phyloP scores from a whole-genome alignment of 805 yeast genomes.

The Hemisphaericaspora nanyangensis region DNA sequence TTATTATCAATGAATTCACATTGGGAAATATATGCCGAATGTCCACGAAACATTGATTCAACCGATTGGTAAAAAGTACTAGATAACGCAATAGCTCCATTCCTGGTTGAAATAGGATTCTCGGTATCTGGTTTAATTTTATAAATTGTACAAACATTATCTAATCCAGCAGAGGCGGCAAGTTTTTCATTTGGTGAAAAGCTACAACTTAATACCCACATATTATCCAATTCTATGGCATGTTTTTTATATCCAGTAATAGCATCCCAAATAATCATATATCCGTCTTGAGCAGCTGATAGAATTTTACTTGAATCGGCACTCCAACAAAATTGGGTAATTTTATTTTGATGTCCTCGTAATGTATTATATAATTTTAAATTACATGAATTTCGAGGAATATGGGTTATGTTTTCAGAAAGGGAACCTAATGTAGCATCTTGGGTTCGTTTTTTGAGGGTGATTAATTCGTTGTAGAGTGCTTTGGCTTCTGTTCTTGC shows the following conservation, averaged over 20 bases:
- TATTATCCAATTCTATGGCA: slow-evolving; percentile 69
- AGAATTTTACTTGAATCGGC: slow-evolving; percentile 55
- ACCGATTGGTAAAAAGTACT: slow-evolving; percentile 25
- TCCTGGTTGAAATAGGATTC: slow-evolving; percentile 3
- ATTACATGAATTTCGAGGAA: slow-evolving; percentile 22
- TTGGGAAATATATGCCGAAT: slow-evolving; percentile 76
- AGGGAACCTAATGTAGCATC: slow-evolving; percentile 45
- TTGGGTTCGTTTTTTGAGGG: slow-evolving; percentile 36
- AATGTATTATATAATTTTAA: slow-evolving; percentile 37
- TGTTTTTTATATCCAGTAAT: slow-evolving; percentile 64
- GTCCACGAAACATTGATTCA: slow-evolving; percentile 66
- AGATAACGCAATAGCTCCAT: slow-evolving; percentile 8
- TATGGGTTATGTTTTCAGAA: slow-evolving; percentile 27
- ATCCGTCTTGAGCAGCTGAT: slow-evolving; percentile 85
- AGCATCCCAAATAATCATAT: slow-evolving; percentile 79
- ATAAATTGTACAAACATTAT: slow-evolving; percentile 73
- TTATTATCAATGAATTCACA: slow-evolving; percentile 61
- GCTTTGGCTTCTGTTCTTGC: slow-evolving; percentile 46
- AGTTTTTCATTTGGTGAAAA: slow-evolving; percentile 61
- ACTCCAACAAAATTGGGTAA: slow-evolving; percentile 68
- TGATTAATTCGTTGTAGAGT: slow-evolving; percentile 48
- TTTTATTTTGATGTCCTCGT: slow-evolving; percentile 70
- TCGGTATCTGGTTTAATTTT: slow-evolving; percentile 21
- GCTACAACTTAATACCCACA: slow-evolving; percentile 77
- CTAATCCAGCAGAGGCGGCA: slow-evolving; percentile 81